These are phyloP conservation scores for Xylariaceae sp. DNA, from an alignment of 2,329 filamentous ascomycete genomes.

Conservation along the genomic window DNA sequence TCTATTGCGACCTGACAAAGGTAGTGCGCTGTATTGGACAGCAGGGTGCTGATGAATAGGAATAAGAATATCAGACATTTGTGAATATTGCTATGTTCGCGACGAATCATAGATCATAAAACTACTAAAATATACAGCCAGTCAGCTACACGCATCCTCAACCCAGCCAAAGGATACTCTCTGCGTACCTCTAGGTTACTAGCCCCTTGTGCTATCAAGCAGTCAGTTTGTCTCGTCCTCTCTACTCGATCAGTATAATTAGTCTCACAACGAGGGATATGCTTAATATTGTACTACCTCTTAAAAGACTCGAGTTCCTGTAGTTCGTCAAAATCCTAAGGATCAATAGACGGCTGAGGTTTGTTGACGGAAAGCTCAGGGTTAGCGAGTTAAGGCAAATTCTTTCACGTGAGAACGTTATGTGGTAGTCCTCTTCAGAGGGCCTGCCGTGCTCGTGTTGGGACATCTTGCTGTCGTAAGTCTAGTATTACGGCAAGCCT, in stretches of 20 bases:
- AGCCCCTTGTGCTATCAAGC: not conserved
- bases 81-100: constrained; percentile 69
- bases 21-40: no score
- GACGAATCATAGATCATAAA: constrained; percentile 67
- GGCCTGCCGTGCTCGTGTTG: no score
- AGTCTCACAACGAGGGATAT: not conserved
- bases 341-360: not conserved
- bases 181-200: not conserved
- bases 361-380: no score
- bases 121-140: constrained; percentile 43
- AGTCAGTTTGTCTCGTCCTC: not conserved
- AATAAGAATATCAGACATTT: constrained; percentile 38
- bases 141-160: not conserved
- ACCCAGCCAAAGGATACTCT: not conserved
- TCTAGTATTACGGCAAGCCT: no score
- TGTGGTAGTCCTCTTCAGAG: no score
- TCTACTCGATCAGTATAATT: not conserved
- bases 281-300: not conserved
- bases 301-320: not conserved
- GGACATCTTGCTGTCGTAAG: no score
- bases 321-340: not conserved
- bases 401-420: no score
- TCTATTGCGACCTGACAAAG: no score
- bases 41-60: not conserved
- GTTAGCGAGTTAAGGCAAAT: no score